Evolutionary conservation across 768 basidiomycete species (phyloP), one percentile per base, ranked within the genome.

Genomic region (Tephrocybe rancida): DNA sequence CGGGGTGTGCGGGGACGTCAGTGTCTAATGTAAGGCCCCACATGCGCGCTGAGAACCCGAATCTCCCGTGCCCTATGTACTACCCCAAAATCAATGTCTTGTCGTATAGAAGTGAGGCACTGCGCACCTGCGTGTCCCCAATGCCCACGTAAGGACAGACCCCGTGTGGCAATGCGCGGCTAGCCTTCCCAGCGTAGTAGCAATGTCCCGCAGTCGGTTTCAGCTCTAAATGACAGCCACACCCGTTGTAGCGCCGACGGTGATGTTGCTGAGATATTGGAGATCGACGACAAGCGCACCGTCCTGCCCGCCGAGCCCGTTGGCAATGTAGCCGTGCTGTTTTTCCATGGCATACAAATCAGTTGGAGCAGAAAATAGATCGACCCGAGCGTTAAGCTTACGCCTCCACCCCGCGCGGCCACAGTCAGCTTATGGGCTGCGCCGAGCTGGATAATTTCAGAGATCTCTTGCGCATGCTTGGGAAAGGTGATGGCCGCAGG

Each of bases 71-170:
- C 1, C 62, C 72, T 74, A 22, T n/a, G n/a, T n/a, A n/a, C n/a
- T n/a, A n/a, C n/a, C n/a, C n/a, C n/a, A n/a, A n/a, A n/a, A n/a
- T n/a, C n/a, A n/a, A n/a, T n/a, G n/a, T n/a, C n/a, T n/a, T n/a
- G n/a, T n/a, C n/a, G n/a, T 8, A 22, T 18, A 6, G n/a, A n/a
- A n/a, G n/a, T 38, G 37, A 13, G 18, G 21, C 16, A 44, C 14
- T 4, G 2, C 42, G 0, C 35, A 67, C 79, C 68, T 44, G 77
- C 68, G 61, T 82, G 80, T 5, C 81, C 80, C 82, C 81, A 48
- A 80, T 77, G 0, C 80, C 82, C n/a, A 80, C 73, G 46, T 76
- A 74, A 2, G 79, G 71, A 55, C 82, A 84, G 1, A 74, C 76
- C 0, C 84, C 82, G 57, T 83, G 82, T 8, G 80, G 77, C 6